Evolutionary conservation across 805 yeast genomes (phyloP).

Genomic region (Suhomyces kilbournensis): DNA sequence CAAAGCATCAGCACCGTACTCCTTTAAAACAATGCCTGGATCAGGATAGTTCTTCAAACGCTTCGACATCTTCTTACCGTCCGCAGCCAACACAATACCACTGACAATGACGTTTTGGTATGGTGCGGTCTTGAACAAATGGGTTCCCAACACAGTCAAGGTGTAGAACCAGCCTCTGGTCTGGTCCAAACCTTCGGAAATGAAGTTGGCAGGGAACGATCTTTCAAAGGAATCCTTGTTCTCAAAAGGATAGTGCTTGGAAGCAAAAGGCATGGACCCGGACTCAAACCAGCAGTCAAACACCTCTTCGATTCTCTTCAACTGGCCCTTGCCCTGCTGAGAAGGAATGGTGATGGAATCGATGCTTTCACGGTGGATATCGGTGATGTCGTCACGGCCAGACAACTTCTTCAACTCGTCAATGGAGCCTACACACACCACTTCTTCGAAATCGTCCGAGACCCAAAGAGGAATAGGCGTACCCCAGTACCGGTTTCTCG

Average conservation of each 20-base stretch:
- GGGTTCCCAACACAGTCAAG: constrained; percentile 91
- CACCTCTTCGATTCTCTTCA: constrained; percentile 93
- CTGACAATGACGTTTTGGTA: constrained; percentile 92
- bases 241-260: constrained; percentile 96
- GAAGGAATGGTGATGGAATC: constrained; percentile 94
- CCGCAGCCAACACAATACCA: constrained; percentile 96
- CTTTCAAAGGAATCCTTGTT: constrained; percentile 63
- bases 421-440: constrained; percentile 90
- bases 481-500: constrained; percentile 99
- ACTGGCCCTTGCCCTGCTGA: constrained; percentile 77
- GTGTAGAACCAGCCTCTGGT: constrained; percentile 99
- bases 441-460: constrained; percentile 86
- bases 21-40: constrained; percentile 75
- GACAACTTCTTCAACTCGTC: constrained; percentile 81
- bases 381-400: constrained; percentile 78
- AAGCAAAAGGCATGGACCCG: constrained; percentile 98
- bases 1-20: constrained; percentile 97
- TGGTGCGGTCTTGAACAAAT: constrained; percentile 87
- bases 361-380: constrained; percentile 89
- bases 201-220: constrained; percentile 95
- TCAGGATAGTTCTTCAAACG: constrained; percentile 97
- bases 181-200: constrained; percentile 98
- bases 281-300: constrained; percentile 99
- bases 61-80: constrained; percentile 99
- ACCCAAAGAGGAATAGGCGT: constrained; percentile 99